These are phyloP conservation scores for Tilletia indica DNA, from an alignment of 1,284 basidiomycete species.

Conservation along the genomic window DNA sequence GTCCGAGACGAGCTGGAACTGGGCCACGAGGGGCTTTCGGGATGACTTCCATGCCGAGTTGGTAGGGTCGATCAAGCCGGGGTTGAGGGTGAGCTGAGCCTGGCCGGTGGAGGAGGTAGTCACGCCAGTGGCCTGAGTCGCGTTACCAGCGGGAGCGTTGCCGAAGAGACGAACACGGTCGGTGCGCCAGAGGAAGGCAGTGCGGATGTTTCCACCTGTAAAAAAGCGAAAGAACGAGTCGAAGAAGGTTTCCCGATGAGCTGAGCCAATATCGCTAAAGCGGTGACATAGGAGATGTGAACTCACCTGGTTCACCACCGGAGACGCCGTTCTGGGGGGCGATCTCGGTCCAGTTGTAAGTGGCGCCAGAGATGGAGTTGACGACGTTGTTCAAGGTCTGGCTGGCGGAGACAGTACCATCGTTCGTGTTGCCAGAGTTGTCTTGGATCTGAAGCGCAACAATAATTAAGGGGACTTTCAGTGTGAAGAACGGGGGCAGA, in stretches of 20 bases:
- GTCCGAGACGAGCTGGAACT: constrained; percentile 20
- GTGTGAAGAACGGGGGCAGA: no score
- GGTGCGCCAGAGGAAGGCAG: constrained; percentile 61
- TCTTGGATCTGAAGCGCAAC: constrained; percentile 61
- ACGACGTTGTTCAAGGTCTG: constrained; percentile 63
- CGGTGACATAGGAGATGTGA: no score
- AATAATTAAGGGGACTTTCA: no score
- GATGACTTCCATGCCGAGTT: constrained; percentile 65
- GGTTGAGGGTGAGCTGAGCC: constrained; percentile 63
- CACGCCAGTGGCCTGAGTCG: constrained; percentile 16
- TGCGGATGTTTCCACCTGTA: constrained; percentile 64
- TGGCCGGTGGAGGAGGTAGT: not conserved
- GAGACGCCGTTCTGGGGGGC: constrained; percentile 64
- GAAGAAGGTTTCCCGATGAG: no score
- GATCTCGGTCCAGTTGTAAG: constrained; percentile 63
- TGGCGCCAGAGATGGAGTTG: constrained; percentile 60
- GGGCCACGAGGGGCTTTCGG: constrained; percentile 66
- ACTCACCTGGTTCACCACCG: constrained; percentile 64
- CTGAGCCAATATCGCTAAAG: no score
- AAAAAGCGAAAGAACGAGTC: no score
- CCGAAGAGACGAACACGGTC: constrained; percentile 62
- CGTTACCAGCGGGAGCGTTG: constrained; percentile 11
- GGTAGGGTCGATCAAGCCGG: constrained; percentile 66
- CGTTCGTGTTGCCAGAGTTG: constrained; percentile 64
- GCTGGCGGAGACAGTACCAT: constrained; percentile 64